Base-by-base conservation (phyloP, 805 yeast species). In the Wickerhamiella domercqiae region DNA sequence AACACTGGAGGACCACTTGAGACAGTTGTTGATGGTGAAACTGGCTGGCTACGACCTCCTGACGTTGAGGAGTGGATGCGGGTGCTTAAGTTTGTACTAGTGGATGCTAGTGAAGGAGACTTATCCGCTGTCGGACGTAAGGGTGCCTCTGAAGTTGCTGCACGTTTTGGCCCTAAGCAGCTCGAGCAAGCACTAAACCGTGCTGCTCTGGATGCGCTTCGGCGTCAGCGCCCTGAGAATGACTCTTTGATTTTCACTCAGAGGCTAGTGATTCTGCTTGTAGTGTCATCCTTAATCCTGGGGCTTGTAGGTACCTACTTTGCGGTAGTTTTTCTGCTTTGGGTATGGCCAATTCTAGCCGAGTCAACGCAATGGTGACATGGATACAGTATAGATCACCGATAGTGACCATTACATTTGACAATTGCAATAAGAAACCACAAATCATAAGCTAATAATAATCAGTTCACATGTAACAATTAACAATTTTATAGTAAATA, bases 1-100 rank as follows among this genome's bases (percentile, higher is more conserved):
- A 73, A 80, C 50, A 73, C 73, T 29, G 99, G 98, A 20, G 99
- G 99, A 0, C 98, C 98, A 0, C 58, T 75, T 25, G 99, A 90
- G 53, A 77, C 94, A 0, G 61, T 78, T 7, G 64, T 63, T 1
- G 64, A 65, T 34, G 57, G 55, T 2, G 53, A 43, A 19, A 55
- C 59, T 2, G 65, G 65, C 5, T 63, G 64, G 64, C 49, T 53
- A 34, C 47, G 64, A n/a, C 42, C 43, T 13, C 47, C 59, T 7
- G 51, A 50, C 15, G 39, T 45, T 17, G 50, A 44, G 13, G 57
- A 46, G 16, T 63, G 68, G 68, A 51, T 56, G 13, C 43, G 41
- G 2, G 57, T 61, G 0, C 37, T 63, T 19, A 42, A 47, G 4
- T 38, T 43, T 4, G 60, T 47, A 5, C 43, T 58, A 4, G 35